Base-by-base conservation (phyloP, 176 grass and related monocot species). In the Echinochloa phyllopogon region DNA sequence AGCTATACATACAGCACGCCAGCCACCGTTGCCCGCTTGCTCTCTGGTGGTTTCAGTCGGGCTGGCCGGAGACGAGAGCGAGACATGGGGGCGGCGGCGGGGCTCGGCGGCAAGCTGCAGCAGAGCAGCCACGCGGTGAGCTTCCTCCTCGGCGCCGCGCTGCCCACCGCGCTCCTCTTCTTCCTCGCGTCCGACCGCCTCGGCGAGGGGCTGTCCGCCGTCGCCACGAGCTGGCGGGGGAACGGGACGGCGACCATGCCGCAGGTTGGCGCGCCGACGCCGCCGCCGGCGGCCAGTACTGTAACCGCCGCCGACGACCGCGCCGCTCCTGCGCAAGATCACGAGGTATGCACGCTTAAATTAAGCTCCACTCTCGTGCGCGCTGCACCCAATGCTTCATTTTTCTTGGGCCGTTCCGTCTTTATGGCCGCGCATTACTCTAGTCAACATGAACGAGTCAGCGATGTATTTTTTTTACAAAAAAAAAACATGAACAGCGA, bases 71-170 rank as follows among this genome's bases (percentile, higher is more conserved):
- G 36, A 37, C 62, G 62, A 37, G 10, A 2, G 25, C 29, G 29
- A 33, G 29, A 2, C 29, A 33, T 33, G 29, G n/a, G n/a, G n/a
- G 29, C 29, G 29, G 29, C 29, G 29, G 29, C 29, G 29, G 29
- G 29, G 29, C 16, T 51, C 49, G 49, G 13, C 49, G 49, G 49
- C 49, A 51, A 51, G 49, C 29, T 33, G 29, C 29, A 33, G 29
- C 29, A 33, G 29, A 33, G 81, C 63, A 41, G 53, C 56, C 75
- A 74, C 42, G 29, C 58, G 65, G 21, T 75, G 67, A 55, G 74
- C 13, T 91, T 87, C 86, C 42, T 91, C 68, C 58, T 91, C 33
- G 89, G 89, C 13, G 85, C 89, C 45, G 84, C 80, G 49, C 63
- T 56, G 52, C 80, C 85, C n/a, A 87, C 80, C 0, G 18, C 68